Conservation (phyloP, 1,284 basidiomycete genomes). For the Sporisorium graminicola region DNA sequence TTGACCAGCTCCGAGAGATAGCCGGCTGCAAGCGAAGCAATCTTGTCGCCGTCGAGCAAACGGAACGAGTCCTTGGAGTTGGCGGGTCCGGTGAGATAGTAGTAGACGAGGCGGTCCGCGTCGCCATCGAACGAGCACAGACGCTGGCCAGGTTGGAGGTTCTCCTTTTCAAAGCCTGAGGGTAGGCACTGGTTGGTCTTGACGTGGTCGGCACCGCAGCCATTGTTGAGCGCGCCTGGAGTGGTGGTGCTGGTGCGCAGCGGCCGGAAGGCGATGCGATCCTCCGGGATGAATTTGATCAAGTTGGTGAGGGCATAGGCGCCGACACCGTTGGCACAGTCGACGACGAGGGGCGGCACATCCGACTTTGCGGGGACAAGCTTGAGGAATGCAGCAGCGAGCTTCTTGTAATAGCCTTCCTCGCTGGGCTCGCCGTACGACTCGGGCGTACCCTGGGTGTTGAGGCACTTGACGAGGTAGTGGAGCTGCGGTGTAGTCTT, state of each 20-base stretch:
- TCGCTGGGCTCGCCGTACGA: constrained; percentile 86
- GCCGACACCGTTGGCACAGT: constrained; percentile 98
- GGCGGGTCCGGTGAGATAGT: constrained; percentile 74
- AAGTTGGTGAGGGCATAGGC: constrained; percentile 71
- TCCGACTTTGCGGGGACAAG: constrained; percentile 73
- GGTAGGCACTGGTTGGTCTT: constrained; percentile 77
- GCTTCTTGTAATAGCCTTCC: constrained; percentile 88
- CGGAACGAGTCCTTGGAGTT: constrained; percentile 82
- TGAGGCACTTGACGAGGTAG: constrained; percentile 91
- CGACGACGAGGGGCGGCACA: constrained; percentile 78
- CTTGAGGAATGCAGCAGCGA: constrained; percentile 86
- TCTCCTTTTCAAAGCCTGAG: constrained; percentile 61
- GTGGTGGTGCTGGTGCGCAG: constrained; percentile 72
- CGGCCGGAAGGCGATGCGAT: constrained; percentile 51
- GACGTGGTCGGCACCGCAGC: constrained; percentile 96
- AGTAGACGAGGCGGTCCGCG: constrained; percentile 96
- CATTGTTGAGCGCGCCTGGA: constrained; percentile 80
- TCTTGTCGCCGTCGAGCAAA: constrained; percentile 98
- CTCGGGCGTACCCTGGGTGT: constrained; percentile 80
- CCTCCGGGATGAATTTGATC: constrained; percentile 59
- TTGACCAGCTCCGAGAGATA: constrained; percentile 91
- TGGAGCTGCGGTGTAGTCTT: constrained; percentile 96
- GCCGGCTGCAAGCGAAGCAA: constrained; percentile 90
- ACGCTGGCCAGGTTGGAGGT: constrained; percentile 75
- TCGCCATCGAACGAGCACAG: constrained; percentile 96